Conservation (phyloP, 164 flowering plant genomes). For the Annona squamosa region DNA sequence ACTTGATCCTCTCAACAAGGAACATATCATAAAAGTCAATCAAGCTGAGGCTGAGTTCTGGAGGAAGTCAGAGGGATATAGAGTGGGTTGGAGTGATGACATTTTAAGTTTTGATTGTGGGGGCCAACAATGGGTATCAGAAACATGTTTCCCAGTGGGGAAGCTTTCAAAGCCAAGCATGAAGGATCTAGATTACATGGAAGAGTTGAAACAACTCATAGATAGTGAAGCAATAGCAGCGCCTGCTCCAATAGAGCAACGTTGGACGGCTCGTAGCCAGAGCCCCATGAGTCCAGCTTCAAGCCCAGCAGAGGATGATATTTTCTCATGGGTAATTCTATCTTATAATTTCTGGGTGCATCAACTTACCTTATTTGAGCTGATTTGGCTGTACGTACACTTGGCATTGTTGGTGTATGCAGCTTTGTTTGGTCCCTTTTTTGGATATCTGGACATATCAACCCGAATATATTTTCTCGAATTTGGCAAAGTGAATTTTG, state of each 20-base stretch:
- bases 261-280: conserved; percentile 85
- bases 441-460: too few relatives aligned
- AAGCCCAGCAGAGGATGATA: conserved; percentile 61
- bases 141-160: conserved; percentile 91
- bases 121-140: conserved; percentile 99
- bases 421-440: background rate
- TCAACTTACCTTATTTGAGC: background rate
- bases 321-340: conserved; percentile 87
- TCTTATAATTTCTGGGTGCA: background rate
- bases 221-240: conserved; percentile 78
- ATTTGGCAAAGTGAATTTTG: too few relatives aligned
- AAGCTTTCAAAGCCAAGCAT: conserved; percentile 72
- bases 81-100: conserved; percentile 99
- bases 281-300: conserved; percentile 97
- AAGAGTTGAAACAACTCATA: conserved; percentile 72
- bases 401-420: background rate
- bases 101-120: conserved; percentile 98
- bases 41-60: conserved; percentile 97
- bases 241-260: conserved; percentile 97
- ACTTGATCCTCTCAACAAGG: conserved; percentile 86
- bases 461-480: too few relatives aligned
- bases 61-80: conserved; percentile 92
- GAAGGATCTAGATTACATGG: conserved; percentile 85
- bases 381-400: background rate
- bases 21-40: conserved; percentile 69